Conservation (phyloP, 1,284 basidiomycete genomes). For the Stereum hirsutum region DNA sequence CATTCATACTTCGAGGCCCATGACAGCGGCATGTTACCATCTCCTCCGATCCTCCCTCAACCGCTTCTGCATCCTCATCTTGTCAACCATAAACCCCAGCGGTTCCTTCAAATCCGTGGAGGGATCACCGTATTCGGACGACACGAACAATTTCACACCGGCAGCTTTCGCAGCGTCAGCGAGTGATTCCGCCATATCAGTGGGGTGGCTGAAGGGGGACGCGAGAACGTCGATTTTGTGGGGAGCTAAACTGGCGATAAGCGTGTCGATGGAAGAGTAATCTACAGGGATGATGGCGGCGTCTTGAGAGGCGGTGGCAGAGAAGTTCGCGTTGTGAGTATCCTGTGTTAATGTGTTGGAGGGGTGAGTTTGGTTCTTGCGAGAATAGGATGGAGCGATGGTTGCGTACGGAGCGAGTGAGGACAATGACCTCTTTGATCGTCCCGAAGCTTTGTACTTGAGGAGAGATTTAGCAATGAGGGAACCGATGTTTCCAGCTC, state of each 20-base stretch:
- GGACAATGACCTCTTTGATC: conserved; percentile 3
- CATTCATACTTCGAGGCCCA: conserved; percentile 22
- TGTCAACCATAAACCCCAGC: conserved; percentile 11
- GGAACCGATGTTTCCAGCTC: conserved; percentile 6
- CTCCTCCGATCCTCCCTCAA: conserved; percentile 22
- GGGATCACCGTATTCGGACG: conserved; percentile 27
- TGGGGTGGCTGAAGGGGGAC: no score
- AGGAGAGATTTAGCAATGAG: conserved; percentile 6
- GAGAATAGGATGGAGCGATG: no score
- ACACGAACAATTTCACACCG: conserved; percentile 28
- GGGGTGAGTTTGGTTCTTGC: no score
- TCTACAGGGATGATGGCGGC: conserved; percentile 20
- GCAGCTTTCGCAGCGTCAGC: conserved; percentile 27
- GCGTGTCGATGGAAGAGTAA: conserved; percentile 18
- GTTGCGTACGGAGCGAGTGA: conserved; percentile 5
- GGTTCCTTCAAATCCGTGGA: no score
- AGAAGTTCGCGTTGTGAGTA: no score
- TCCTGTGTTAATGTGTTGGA: no score
- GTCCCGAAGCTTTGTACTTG: conserved; percentile 5
- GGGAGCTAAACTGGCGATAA: no score
- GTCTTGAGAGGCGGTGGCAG: conserved; percentile 14
- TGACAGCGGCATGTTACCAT: conserved; percentile 20
- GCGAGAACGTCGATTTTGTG: no score
- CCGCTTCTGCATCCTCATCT: conserved; percentile 13
- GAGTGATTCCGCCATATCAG: no score